Percentiles rank a stretch among this genome's conserved stretches.
Conservation (phyloP, 805 yeast species). For the Kodamaea sagamina region DNA sequence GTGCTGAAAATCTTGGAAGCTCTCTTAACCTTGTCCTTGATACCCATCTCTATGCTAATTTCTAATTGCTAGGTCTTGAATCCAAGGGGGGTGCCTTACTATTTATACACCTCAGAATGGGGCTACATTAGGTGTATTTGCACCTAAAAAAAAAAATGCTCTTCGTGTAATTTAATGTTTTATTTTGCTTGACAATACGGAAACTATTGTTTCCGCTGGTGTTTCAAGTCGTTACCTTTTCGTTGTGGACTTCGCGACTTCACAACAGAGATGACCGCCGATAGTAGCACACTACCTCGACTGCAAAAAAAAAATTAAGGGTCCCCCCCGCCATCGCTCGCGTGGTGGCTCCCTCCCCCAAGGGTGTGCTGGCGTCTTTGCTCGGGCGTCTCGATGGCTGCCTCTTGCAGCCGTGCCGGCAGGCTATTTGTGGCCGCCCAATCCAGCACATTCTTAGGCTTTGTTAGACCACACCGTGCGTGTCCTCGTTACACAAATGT, state of each 20-base stretch:
- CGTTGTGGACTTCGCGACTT: slow-evolving; percentile 4
- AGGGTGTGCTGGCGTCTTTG: too few species aligned
- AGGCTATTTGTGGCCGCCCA: neutral
- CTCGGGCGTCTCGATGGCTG: too few species aligned
- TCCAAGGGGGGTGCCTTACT: slow-evolving; percentile 6
- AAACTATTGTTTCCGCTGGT: slow-evolving; percentile 4
- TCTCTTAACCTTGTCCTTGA: slow-evolving; percentile 41
- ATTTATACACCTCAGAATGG: slow-evolving; percentile 9
- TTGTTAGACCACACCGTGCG: slow-evolving; percentile 6
- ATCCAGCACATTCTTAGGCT: slow-evolving; percentile 2
- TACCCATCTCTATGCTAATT: slow-evolving; percentile 29
- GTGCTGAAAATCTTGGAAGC: slow-evolving; percentile 36
- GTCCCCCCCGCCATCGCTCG: neutral
- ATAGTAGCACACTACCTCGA: neutral
- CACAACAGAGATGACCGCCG: slow-evolving; percentile 1
- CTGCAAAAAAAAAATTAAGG: neutral
- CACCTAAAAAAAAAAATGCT: slow-evolving; percentile 10
- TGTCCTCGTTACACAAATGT: neutral
- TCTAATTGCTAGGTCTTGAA: neutral
- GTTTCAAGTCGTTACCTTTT: slow-evolving; percentile 4
- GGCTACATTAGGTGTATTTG: slow-evolving; percentile 1
- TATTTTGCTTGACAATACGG: slow-evolving; percentile 7
- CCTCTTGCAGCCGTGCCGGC: too few species aligned
- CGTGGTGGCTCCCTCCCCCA: neutral
- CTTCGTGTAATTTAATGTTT: slow-evolving; percentile 12